Evolutionary conservation across 2,329 filamentous ascomycete species (phyloP).

Genomic region (Annulohypoxylon truncatum): DNA sequence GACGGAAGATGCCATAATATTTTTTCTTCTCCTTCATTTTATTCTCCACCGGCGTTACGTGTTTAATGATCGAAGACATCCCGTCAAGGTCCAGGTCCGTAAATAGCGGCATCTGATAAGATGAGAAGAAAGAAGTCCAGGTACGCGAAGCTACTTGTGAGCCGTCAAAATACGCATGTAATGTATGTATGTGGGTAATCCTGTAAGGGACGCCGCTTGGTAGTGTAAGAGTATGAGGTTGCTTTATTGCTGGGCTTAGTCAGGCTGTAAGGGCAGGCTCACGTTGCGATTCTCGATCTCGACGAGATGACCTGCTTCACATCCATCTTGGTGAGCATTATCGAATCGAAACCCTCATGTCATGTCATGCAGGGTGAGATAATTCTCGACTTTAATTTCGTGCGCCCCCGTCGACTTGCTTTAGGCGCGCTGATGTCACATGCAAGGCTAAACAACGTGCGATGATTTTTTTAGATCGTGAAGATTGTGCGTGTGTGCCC

Average conservation of each 20-base stretch:
- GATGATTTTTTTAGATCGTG: neutral
- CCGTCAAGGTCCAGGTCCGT: neutral
- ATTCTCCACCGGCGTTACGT: neutral
- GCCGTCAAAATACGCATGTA: neutral
- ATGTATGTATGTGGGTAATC: too few relatives aligned
- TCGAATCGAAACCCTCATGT: neutral
- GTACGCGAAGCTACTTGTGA: neutral
- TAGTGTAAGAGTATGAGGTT: constrained; percentile 1
- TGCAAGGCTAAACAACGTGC: constrained; percentile 4
- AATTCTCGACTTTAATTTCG: neutral
- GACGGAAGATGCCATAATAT: neutral
- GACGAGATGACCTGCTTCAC: neutral
- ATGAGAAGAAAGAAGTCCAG: neutral
- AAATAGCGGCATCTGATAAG: neutral
- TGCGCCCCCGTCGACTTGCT: neutral
- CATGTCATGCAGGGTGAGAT: neutral
- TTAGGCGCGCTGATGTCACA: constrained; percentile 1
- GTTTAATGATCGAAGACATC: neutral
- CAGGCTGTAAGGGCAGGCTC: neutral
- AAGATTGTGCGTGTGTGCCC: neutral
- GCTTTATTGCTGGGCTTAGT: neutral
- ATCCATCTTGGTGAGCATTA: too few relatives aligned
- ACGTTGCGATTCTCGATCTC: neutral
- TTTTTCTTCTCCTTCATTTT: neutral
- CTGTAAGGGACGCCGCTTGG: neutral